Evolutionary conservation across 495 filamentous ascomycete genomes (phyloP), one percentile per base, ranked within the genome.

Genomic region (Margaritispora aquatica): DNA sequence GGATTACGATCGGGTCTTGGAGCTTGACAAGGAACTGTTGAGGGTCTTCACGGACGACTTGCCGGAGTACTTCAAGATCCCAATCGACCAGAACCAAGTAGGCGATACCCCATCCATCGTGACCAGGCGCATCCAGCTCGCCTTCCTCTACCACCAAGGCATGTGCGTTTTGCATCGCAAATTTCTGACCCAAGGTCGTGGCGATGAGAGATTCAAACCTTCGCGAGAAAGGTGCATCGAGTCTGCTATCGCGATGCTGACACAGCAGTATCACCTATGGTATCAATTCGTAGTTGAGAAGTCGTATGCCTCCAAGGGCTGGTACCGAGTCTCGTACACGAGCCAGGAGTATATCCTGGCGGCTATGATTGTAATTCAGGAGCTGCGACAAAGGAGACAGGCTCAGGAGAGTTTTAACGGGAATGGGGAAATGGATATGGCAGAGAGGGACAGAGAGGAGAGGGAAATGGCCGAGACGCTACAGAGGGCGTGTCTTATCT

Each of bases 341-440:
- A 87, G 83, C 48, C 78, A 82, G n/a, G 91, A 96, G 62, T 96
- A 92, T 63, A 73, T 95, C n/a, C 83, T 94, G 19, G 89, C 92
- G 1, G 87, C 89, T 1, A 96, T 96, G 88, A 84, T 96, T 54
- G 77, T 97, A 24, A 84, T 84, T 63, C 74, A 95, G 41, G 90
- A 94, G 61, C 73, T 96, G 26, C 73, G 77, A 59, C 75, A 74
- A 64, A 17, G 63, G 29, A 50, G 49, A 23, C 26, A 34, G 9
- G 46, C n/a, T n/a, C n/a, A n/a, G n/a, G n/a, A n/a, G 38, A 10
- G 27, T 22, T 7, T 29, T 20, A 1, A 22, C 52, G 7, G 15
- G n/a, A 7, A n/a, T n/a, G n/a, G n/a, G n/a, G 46, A 36, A 17
- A 4, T 21, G 5, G 34, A 23, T 13, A n/a, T n/a, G 10, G n/a